A percentile compares a stretch with the other conserved stretches of the same genome.
These are phyloP conservation scores for Leishmania mexicana DNA, from an alignment of 208 protist species.

Conservation along the genomic window DNA sequence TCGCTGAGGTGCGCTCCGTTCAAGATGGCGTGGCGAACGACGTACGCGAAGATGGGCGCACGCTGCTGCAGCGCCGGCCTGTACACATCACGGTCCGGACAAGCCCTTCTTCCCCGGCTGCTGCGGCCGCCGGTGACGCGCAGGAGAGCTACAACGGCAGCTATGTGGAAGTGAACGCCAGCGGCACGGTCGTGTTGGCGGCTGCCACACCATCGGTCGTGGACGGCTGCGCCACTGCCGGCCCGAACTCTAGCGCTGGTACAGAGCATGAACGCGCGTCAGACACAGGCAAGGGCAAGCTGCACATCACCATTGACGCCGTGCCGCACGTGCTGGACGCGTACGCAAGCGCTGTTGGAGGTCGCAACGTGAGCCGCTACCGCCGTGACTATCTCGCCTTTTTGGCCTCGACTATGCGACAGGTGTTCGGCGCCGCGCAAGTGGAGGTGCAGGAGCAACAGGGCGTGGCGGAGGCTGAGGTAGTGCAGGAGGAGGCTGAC, in stretches of 20 bases:
- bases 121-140: conserved; percentile 4
- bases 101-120: conserved; percentile 17
- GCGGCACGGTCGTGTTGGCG: conserved; percentile 66
- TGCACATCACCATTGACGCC: conserved; percentile 76
- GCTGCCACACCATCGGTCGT: conserved; percentile 65
- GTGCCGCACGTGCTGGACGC: conserved; percentile 64
- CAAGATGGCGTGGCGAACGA: conserved; percentile 74
- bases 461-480: conserved; percentile 70
- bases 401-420: conserved; percentile 54
- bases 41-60: conserved; percentile 76
- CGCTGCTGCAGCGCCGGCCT: conserved; percentile 76
- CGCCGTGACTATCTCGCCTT: conserved; percentile 62
- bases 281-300: conserved; percentile 28
- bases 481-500: conserved; percentile 19
- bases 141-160: conserved; percentile 55
- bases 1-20: conserved; percentile 67
- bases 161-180: conserved; percentile 55
- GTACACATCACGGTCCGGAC: conserved; percentile 34
- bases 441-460: conserved; percentile 60
- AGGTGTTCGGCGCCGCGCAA: conserved; percentile 67
- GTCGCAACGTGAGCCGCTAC: conserved; percentile 48
- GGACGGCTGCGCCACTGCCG: conserved; percentile 37
- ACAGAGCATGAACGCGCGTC: conserved; percentile 19
- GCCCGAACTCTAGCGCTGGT: not conserved
- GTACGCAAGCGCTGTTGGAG: conserved; percentile 61